Base-by-base conservation (phyloP, 2,329 filamentous ascomycete genomes). In the Polychaeton citri region DNA sequence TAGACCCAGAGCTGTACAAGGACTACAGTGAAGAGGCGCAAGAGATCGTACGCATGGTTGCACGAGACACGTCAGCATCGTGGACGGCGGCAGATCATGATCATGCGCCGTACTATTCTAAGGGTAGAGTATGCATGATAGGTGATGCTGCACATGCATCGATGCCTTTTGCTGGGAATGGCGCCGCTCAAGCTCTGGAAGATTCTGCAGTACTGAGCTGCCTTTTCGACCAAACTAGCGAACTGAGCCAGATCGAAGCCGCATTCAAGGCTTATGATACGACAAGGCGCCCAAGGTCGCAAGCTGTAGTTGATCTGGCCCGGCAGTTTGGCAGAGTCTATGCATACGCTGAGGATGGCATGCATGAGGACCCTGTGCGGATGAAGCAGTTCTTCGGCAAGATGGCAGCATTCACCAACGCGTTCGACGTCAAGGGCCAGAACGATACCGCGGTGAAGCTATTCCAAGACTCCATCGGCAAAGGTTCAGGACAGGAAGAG, bases 141-240 rank as follows among this genome's bases (percentile, higher is more conserved):
- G 60, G 60, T 10, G 59, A 63, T 34, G 57, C 59, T 16, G 60
- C 59, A 3, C 60, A 63, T 37, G 53, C 58, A 6, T 52, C 47
- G 12, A 52, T 58, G 31, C 58, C 58, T 1, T 60, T 53, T 32
- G 57, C 57, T 3, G 58, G 55, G 3, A 47, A 59, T 6, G 59
- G 59, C 5, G 57, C 53, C 0, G 53, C 53, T 3, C 54, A 59
- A 46, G 54, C 57, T 1, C 50, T 64, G 15, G 60, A 64, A 38
- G 58, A 62, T 34, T 51, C 51, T 2, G 47, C 54, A 1, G 50
- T 61, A 6, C 46, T 61, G 5, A 47, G 50, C 8, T 42, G 48
- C 10, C 45, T 61, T 2, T 49, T 60, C 30, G 45, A 41, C 2
- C 38, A 40, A 26, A 42, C 48, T 17, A 35, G 21, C 2, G 32